These are phyloP conservation scores for Cutaneotrichosporon sp. DNA, from an alignment of 1,284 basidiomycete species.

Conservation along the genomic window DNA sequence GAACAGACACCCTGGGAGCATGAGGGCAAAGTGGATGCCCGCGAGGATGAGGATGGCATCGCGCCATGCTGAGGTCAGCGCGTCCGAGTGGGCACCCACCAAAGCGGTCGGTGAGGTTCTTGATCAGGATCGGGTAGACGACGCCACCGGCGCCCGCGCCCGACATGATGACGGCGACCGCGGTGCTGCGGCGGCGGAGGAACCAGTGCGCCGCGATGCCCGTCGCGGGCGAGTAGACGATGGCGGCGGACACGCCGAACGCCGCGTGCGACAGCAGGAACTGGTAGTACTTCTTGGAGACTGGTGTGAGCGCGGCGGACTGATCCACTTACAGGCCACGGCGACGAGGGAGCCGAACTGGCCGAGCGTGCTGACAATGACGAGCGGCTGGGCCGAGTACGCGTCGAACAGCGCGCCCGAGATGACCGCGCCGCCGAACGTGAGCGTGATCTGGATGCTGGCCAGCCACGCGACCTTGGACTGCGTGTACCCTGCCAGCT, in stretches of 20 bases:
- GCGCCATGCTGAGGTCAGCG: slow-evolving; percentile 22
- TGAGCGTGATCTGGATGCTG: slow-evolving; percentile 36
- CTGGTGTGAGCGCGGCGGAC: slow-evolving; percentile 13
- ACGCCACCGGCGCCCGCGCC: slow-evolving; percentile 47
- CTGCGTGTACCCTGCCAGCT: slow-evolving; percentile 36
- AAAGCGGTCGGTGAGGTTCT: slow-evolving; percentile 19
- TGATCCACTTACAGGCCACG: slow-evolving; percentile 47
- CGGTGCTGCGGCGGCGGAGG: slow-evolving; percentile 39
- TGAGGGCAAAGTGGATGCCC: slow-evolving; percentile 23
- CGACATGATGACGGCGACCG: slow-evolving; percentile 44
- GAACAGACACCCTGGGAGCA: slow-evolving; percentile 29
- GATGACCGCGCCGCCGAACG: slow-evolving; percentile 40
- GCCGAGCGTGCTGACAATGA: slow-evolving; percentile 34
- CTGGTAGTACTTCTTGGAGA: slow-evolving; percentile 49
- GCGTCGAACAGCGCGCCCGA: slow-evolving; percentile 47
- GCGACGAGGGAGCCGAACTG: slow-evolving; percentile 38
- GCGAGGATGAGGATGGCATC: slow-evolving; percentile 31
- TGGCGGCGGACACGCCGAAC: slow-evolving; percentile 41
- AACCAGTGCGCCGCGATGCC: slow-evolving; percentile 51
- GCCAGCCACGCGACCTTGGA: slow-evolving; percentile 48
- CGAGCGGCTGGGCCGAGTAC: slow-evolving; percentile 36
- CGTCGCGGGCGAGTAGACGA: slow-evolving; percentile 46
- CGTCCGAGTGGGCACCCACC: no score
- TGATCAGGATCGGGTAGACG: slow-evolving; percentile 30
- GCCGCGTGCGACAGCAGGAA: slow-evolving; percentile 46